These are phyloP conservation scores for Ceratocystis ficicola DNA, from an alignment of 2,329 filamentous ascomycete genomes.

Conservation along the genomic window DNA sequence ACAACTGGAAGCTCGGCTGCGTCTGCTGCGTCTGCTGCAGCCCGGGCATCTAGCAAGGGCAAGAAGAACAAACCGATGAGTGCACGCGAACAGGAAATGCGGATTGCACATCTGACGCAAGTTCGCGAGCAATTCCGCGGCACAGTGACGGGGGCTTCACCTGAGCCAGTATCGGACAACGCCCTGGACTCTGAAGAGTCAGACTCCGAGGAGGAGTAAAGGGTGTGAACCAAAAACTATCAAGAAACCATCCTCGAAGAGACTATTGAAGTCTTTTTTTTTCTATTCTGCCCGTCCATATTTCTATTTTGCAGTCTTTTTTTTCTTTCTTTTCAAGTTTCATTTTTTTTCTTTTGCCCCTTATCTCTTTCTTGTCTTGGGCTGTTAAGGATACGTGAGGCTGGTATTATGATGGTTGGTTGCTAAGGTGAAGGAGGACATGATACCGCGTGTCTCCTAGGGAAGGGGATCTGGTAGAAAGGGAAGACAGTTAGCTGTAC, in stretches of 20 bases:
- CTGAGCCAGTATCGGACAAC: constrained; percentile 21
- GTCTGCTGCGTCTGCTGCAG: constrained; percentile 27
- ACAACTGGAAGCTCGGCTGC: constrained; percentile 19
- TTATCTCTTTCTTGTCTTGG: not conserved
- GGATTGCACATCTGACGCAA: constrained; percentile 48
- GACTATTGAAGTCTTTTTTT: not conserved
- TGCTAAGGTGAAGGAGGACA: not conserved
- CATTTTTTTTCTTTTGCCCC: not conserved
- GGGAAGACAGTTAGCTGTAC: not conserved
- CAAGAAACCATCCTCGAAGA: not conserved
- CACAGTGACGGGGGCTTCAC: constrained; percentile 19
- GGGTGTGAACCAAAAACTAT: constrained; percentile 22
- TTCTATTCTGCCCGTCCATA: constrained; percentile 11
- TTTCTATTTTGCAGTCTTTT: constrained; percentile 1
- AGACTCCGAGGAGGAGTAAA: constrained; percentile 39
- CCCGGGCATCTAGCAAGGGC: constrained; percentile 37
- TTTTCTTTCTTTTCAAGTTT: constrained; percentile 9
- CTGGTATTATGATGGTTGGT: not conserved
- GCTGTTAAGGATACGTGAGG: not conserved
- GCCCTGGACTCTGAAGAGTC: constrained; percentile 31
- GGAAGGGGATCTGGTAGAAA: not conserved
- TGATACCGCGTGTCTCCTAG: not conserved
- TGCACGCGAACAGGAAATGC: constrained; percentile 54
- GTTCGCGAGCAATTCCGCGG: constrained; percentile 33
- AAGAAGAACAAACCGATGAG: constrained; percentile 69